Percentiles rank a stretch among this genome's conserved stretches.
Evolutionary conservation across 805 yeast species (phyloP).

Genomic region (Metschnikowia henanensis): DNA sequence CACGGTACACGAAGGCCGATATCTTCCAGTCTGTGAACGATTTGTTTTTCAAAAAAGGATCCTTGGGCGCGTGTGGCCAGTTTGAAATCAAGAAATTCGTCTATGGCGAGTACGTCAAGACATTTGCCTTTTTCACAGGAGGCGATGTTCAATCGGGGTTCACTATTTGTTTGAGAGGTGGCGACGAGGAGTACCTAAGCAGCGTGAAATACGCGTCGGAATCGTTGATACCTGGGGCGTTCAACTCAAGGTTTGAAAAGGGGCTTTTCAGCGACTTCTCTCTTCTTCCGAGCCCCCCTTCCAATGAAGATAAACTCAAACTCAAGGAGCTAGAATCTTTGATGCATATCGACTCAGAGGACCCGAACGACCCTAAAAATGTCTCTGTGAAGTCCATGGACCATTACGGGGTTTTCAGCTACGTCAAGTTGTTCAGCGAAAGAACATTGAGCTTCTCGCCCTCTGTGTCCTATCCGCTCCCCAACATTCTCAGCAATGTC

Average conservation of each 20-base stretch:
- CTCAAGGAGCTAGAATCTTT: slow-evolving; percentile 8
- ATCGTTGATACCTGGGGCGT: slow-evolving; percentile 75
- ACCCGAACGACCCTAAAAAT: slow-evolving; percentile 14
- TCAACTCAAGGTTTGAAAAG: slow-evolving; percentile 75
- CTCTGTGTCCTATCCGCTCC: slow-evolving; percentile 70
- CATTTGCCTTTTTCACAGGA: slow-evolving; percentile 80
- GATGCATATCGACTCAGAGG: slow-evolving; percentile 11
- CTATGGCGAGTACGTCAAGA: slow-evolving; percentile 55
- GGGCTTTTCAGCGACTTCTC: slow-evolving; percentile 17
- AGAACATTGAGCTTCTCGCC: slow-evolving; percentile 82
- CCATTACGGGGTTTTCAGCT: slow-evolving; percentile 33
- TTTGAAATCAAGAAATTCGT: slow-evolving; percentile 73
- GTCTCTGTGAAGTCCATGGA: slow-evolving; percentile 26
- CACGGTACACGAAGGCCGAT: slow-evolving; percentile 81
- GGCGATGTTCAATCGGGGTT: slow-evolving; percentile 74
- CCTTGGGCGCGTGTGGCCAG: slow-evolving; percentile 68
- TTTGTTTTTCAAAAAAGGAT: slow-evolving; percentile 58
- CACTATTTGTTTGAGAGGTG: slow-evolving; percentile 86
- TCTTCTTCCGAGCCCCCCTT: slow-evolving; percentile 1
- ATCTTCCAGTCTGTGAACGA: slow-evolving; percentile 85
- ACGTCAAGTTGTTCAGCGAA: slow-evolving; percentile 39
- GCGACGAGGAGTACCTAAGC: slow-evolving; percentile 55
- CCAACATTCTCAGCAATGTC: slow-evolving; percentile 57
- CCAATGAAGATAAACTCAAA: not conserved
- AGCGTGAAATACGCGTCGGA: slow-evolving; percentile 78